phyloP scores from a whole-genome alignment of 495 filamentous ascomycete species.

The Annulohypoxylon nitens region DNA sequence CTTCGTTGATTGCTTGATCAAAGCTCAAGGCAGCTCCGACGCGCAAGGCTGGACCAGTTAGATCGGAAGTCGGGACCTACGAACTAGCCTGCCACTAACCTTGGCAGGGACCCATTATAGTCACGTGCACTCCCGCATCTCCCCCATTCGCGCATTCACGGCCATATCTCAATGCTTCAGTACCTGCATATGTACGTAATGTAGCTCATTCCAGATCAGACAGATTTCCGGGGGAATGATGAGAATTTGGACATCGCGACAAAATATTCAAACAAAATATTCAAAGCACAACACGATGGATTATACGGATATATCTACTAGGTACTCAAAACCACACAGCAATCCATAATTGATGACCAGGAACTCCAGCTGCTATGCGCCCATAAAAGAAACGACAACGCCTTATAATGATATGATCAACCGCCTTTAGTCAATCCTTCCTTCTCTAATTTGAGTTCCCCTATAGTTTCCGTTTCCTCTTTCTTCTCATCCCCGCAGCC shows the following conservation, averaged over 20 bases:
- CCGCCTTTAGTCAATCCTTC: conserved; percentile 50
- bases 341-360: conserved; percentile 6
- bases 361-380: conserved; percentile 39
- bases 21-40: conserved; percentile 66
- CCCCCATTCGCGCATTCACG: neutral
- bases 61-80: conserved; percentile 29
- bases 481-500: conserved; percentile 84
- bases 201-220: neutral
- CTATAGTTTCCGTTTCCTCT: conserved; percentile 48
- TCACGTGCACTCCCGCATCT: conserved; percentile 48
- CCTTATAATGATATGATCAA: conserved; percentile 21
- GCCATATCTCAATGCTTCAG: neutral
- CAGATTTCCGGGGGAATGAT: too few species aligned
- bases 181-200: conserved; percentile 26
- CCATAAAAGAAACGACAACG: conserved; percentile 7
- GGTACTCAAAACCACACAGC: neutral
- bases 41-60: conserved; percentile 49
- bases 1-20: conserved; percentile 37
- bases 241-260: too few species aligned
- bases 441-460: conserved; percentile 53
- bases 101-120: conserved; percentile 31
- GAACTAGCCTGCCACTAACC: conserved; percentile 17
- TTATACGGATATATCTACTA: neutral
- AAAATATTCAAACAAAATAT: too few species aligned
- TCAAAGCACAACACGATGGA: neutral